These are phyloP conservation scores for Eucalyptus sp. DNA, from an alignment of 345 rosid genomes.

Conservation along the genomic window DNA sequence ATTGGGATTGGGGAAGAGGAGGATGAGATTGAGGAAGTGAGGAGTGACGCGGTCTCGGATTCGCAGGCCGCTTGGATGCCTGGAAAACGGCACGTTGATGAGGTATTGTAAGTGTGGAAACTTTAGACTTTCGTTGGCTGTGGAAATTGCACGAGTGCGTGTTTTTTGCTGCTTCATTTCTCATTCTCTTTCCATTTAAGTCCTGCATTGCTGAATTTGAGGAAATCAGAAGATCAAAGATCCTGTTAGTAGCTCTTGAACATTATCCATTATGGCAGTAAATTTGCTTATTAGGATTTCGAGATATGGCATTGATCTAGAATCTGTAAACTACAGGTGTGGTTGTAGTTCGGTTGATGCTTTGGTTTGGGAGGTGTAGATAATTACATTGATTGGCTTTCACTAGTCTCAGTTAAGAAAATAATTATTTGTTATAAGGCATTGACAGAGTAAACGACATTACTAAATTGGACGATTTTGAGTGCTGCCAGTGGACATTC, in stretches of 20 bases:
- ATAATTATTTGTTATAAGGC: background rate
- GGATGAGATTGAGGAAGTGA: slow-evolving; percentile 51
- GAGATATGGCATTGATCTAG: background rate
- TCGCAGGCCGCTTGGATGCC: slow-evolving; percentile 55
- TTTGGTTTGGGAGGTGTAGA: background rate
- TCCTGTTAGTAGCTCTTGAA: background rate
- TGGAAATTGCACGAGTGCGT: background rate
- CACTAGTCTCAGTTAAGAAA: background rate
- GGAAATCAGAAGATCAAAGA: background rate
- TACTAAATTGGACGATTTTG: background rate
- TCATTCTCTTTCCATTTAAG: background rate
- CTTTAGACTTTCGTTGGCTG: background rate
- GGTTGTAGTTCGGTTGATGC: background rate
- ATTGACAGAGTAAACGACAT: background rate
- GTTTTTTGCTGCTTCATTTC: background rate
- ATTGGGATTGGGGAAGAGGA: slow-evolving; percentile 63
- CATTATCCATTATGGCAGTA: background rate
- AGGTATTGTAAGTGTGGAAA: slow-evolving; percentile 26
- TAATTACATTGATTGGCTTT: background rate
- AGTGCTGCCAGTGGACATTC: background rate
- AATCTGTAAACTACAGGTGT: background rate
- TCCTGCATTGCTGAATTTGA: background rate
- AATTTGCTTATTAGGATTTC: background rate
- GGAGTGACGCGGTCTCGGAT: slow-evolving; percentile 16
- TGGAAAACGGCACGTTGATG: slow-evolving; percentile 77